Evolutionary conservation across 2,329 filamentous ascomycete species (phyloP).

Genomic region (Verticillium nubilum): DNA sequence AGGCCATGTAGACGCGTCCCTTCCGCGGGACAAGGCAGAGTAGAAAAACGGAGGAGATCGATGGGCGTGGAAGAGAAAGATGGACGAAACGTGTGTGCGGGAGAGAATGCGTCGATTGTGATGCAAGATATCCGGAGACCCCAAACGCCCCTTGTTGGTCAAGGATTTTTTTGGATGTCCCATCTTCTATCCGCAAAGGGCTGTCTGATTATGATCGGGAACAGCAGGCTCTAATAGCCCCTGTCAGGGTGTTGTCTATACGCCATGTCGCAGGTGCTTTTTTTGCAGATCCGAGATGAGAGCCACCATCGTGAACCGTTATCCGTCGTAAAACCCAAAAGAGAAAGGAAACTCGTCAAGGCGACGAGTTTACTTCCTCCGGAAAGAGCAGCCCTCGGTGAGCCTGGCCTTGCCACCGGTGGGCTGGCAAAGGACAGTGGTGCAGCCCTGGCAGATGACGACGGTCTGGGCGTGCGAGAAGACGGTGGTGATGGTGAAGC

Average conservation of each 20-base stretch:
- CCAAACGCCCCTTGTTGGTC: conserved; percentile 65
- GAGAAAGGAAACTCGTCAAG: conserved; percentile 41
- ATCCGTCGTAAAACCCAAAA: conserved; percentile 44
- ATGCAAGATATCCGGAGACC: conserved; percentile 79
- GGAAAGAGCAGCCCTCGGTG: conserved; percentile 99
- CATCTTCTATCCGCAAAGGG: conserved; percentile 67
- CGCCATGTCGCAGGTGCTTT: conserved; percentile 42
- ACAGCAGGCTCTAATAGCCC: conserved; percentile 27
- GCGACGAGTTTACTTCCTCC: conserved; percentile 84
- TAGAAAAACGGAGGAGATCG: conserved; percentile 16
- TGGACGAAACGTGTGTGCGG: not conserved
- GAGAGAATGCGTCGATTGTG: conserved; percentile 25
- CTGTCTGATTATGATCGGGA: conserved; percentile 34
- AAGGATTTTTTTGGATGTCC: conserved; percentile 52
- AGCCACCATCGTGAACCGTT: conserved; percentile 30
- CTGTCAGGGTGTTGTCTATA: conserved; percentile 36
- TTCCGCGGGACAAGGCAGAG: conserved; percentile 1
- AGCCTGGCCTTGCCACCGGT: conserved; percentile 98
- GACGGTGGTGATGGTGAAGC: conserved; percentile 99
- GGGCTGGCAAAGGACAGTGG: conserved; percentile 98
- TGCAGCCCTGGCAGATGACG: conserved; percentile 99
- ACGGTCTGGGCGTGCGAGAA: conserved; percentile 99
- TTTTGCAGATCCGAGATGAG: conserved; percentile 56
- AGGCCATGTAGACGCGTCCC: conserved; percentile 37
- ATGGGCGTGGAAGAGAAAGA: conserved; percentile 15